Base-by-base conservation (phyloP, 306 rosid species). In the Gillenia trifoliata region DNA sequence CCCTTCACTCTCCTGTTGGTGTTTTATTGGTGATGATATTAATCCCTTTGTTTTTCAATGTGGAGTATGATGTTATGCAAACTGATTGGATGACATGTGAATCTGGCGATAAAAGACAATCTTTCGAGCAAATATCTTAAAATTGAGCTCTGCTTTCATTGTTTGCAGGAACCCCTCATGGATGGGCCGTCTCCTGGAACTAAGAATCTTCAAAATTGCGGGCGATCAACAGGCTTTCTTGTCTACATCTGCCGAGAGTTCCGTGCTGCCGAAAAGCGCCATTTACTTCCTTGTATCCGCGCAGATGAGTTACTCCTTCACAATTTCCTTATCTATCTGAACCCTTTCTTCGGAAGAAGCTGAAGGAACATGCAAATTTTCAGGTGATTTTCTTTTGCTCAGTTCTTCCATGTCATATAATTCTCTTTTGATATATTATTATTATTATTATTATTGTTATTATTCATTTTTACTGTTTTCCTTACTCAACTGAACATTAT, bases 151-250 rank as follows among this genome's bases (percentile, higher is more conserved):
- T 75, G 63, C 33, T 40, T 59, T 77, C 36, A 59, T 77, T 76
- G 49, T 34, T 73, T 84, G 77, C 89, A 94, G 98, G 98, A 94
- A 84, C 98, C 98, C 55, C 96, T 94, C 52, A 89, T 88, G 96
- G 98, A 94, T 85, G 98, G 91, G 68, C 82, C 91, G 75, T 89
- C 98, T 38, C 98, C 98, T 55, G 97, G 94, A 81, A 89, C 94
- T 79, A 94, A 91, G 88, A 90, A 86, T 85, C 94, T 94, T 82
- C 98, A 89, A 82, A 90, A 83, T 76, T 94, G 88, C 79, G n/a
- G n/a, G 84, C 88, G 97, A 86, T 87, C 81, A 94, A 88, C 81
- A 87, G 97, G 89, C 86, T 91, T 91, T 55, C 43, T 86, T 73
- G 96, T 91, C 66, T 88, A 91, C 83, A 83, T 89, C 86, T 92